phyloP scores from a whole-genome alignment of 192 early-diverging fungal genomes.

The Coemansia sp. region DNA sequence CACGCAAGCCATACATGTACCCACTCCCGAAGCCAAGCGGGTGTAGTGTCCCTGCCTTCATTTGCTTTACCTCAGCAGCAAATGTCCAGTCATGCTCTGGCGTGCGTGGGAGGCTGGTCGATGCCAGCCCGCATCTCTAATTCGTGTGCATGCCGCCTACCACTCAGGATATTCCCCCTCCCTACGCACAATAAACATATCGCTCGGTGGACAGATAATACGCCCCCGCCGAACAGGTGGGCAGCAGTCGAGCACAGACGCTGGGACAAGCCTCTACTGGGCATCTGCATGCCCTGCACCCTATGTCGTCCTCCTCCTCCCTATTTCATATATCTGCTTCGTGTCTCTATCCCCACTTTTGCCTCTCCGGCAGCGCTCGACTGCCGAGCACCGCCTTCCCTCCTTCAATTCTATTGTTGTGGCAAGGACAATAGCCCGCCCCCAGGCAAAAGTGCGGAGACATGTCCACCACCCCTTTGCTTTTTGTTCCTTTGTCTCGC shows the following conservation, averaged over 20 bases:
- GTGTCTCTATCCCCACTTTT: constrained; percentile 2
- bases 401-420: constrained; percentile 2
- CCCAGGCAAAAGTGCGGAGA: constrained; percentile 4
- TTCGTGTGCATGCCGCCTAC: constrained; percentile 6
- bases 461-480: neutral
- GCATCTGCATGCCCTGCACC: constrained; percentile 3
- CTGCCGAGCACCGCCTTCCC: constrained; percentile 4
- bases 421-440: neutral
- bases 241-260: constrained; percentile 3
- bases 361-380: neutral
- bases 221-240: neutral
- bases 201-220: neutral
- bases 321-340: neutral
- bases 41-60: constrained; percentile 1
- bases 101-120: constrained; percentile 8
- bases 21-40: constrained; percentile 2
- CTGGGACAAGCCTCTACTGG: neutral
- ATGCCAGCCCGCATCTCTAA: constrained; percentile 3
- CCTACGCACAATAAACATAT: neutral
- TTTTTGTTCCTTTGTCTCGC: neutral
- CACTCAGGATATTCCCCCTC: neutral
- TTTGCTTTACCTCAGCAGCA: neutral
- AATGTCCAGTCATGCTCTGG: constrained; percentile 7
- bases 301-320: neutral
- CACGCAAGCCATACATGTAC: constrained; percentile 6